These are phyloP conservation scores for Coemansia sp. DNA, from an alignment of 371 early-diverging fungal genomes.

Conservation along the genomic window DNA sequence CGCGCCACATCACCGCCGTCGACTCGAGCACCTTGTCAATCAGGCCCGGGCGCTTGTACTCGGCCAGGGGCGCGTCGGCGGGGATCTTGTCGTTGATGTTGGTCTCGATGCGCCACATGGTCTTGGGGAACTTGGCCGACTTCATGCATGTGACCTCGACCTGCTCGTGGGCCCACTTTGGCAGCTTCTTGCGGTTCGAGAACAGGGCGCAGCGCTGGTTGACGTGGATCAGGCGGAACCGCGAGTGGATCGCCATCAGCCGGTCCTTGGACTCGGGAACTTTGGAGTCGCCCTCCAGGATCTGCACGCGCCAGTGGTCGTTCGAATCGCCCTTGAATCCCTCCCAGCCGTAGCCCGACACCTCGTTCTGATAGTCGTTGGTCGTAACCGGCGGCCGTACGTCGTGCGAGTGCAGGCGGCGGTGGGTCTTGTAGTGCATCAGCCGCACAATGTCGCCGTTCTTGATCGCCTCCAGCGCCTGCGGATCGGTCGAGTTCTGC, in stretches of 20 bases:
- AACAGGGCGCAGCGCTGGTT: conserved; percentile 76
- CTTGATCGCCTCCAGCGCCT: conserved; percentile 45
- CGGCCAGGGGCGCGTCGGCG: conserved; percentile 45
- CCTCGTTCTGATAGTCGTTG: conserved; percentile 87
- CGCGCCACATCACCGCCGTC: conserved; percentile 78
- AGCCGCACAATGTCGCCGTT: conserved; percentile 75
- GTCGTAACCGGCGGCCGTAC: conserved; percentile 82
- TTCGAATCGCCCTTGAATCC: conserved; percentile 60
- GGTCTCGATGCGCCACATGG: conserved; percentile 61
- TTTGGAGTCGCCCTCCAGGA: conserved; percentile 60
- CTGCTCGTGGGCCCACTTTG: conserved; percentile 98
- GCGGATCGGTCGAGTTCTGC: conserved; percentile 46
- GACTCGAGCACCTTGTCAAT: conserved; percentile 79
- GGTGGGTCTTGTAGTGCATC: conserved; percentile 66
- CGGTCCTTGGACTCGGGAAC: conserved; percentile 54
- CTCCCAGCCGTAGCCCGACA: conserved; percentile 66
- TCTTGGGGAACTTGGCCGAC: conserved; percentile 62
- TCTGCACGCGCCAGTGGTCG: conserved; percentile 77
- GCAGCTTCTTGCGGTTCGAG: conserved; percentile 77
- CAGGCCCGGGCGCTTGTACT: conserved; percentile 58
- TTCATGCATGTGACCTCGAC: conserved; percentile 84
- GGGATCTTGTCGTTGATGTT: conserved; percentile 40
- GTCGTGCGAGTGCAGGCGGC: conserved; percentile 85
- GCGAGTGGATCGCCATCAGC: conserved; percentile 64
- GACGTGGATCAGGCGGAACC: conserved; percentile 72